These are phyloP conservation scores for Microdochium paspali DNA, from an alignment of 2,329 filamentous ascomycete genomes.

Conservation along the genomic window DNA sequence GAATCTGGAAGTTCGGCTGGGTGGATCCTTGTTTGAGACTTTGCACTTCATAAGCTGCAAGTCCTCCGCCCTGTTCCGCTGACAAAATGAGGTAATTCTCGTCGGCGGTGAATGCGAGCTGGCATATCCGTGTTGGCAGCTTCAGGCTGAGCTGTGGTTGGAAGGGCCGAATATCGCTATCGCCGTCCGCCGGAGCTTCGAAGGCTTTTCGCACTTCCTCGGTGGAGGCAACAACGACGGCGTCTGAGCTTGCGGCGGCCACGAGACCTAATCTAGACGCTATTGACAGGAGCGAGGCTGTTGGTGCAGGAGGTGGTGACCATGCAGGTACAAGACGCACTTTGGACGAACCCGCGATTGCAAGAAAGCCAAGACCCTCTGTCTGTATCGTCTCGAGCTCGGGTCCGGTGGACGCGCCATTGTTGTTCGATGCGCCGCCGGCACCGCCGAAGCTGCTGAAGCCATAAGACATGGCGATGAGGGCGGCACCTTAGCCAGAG, in stretches of 20 bases:
- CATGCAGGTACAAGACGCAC: constrained; percentile 72
- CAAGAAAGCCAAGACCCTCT: constrained; percentile 77
- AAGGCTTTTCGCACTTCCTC: constrained; percentile 72
- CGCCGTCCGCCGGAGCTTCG: constrained; percentile 44
- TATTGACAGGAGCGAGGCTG: constrained; percentile 75
- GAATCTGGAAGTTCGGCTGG: constrained; percentile 63
- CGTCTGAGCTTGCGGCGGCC: constrained; percentile 78
- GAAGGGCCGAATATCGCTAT: constrained; percentile 60
- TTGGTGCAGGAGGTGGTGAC: constrained; percentile 65
- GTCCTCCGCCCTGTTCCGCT: constrained; percentile 68
- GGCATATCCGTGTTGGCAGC: constrained; percentile 69
- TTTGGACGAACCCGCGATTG: constrained; percentile 72
- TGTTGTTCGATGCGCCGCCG: constrained; percentile 12
- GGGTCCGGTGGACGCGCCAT: constrained; percentile 38
- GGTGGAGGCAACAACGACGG: constrained; percentile 66
- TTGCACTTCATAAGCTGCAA: constrained; percentile 75
- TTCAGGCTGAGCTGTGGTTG: constrained; percentile 64
- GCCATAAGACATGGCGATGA: background rate
- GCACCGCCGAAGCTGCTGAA: constrained; percentile 12
- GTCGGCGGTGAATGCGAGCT: constrained; percentile 84
- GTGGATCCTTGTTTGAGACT: constrained; percentile 56
- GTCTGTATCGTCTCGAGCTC: constrained; percentile 73
- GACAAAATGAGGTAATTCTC: constrained; percentile 78
- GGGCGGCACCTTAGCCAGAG: background rate
- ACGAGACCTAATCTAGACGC: constrained; percentile 73